Evolutionary conservation across 257 asterid genomes (phyloP).

Genomic region (Henckelia pumila): DNA sequence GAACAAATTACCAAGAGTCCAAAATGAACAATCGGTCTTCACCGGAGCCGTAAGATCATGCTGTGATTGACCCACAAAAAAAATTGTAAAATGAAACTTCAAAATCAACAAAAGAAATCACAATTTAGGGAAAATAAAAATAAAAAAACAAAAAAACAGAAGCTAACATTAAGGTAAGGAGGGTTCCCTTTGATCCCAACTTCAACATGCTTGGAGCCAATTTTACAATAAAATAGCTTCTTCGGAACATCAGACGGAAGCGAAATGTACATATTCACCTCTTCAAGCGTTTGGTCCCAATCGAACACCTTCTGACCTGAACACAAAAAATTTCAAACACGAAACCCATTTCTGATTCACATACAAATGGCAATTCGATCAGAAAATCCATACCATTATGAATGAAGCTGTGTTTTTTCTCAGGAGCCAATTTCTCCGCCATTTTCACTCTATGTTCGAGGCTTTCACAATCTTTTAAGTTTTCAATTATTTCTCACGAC

Average conservation of each 20-base stretch:
- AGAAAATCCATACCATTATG: constrained; percentile 57
- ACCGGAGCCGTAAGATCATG: constrained; percentile 78
- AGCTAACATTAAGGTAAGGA: constrained; percentile 76
- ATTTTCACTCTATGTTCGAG: constrained; percentile 27
- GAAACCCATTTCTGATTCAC: neutral
- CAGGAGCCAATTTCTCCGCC: constrained; percentile 91
- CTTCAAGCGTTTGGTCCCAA: constrained; percentile 98
- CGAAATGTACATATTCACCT: constrained; percentile 83
- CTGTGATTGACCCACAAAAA: constrained; percentile 32
- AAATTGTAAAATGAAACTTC: neutral
- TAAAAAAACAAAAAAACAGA: neutral
- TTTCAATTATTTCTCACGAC: neutral
- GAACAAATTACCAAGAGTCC: constrained; percentile 80
- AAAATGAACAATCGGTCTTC: constrained; percentile 89
- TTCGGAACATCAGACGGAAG: constrained; percentile 84
- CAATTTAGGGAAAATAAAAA: neutral
- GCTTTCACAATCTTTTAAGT: neutral
- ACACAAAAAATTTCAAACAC: constrained; percentile 15
- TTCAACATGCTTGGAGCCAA: constrained; percentile 78
- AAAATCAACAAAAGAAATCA: constrained; percentile 1
- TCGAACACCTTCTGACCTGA: constrained; percentile 93
- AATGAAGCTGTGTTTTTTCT: constrained; percentile 60
- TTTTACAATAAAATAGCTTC: constrained; percentile 72
- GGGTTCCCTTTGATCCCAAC: constrained; percentile 97
- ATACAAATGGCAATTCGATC: neutral